Evolutionary conservation across 257 asterid genomes (phyloP).

Genomic region (Linderniella brevidens): DNA sequence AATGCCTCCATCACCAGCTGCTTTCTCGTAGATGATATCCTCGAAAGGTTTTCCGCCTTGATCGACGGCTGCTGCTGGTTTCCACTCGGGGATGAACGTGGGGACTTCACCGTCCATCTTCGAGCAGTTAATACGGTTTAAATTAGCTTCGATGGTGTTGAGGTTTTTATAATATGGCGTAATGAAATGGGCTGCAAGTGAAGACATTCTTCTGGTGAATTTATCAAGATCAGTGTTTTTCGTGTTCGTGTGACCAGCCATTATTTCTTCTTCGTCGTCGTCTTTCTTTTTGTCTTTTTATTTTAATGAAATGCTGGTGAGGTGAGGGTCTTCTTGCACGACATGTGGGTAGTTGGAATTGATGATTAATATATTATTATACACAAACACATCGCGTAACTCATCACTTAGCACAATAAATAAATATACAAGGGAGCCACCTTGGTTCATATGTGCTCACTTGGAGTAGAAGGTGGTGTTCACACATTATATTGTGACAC

Average conservation of each 20-base stretch:
- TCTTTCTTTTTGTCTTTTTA: no score
- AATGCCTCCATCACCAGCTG: constrained; percentile 62
- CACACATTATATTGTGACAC: no score
- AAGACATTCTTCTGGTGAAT: constrained; percentile 37
- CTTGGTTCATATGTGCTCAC: no score
- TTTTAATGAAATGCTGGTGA: no score
- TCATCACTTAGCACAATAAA: no score
- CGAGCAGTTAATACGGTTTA: constrained; percentile 44
- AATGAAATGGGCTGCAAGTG: constrained; percentile 45
- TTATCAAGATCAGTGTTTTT: constrained; percentile 18
- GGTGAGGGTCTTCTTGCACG: no score
- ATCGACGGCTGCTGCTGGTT: constrained; percentile 29
- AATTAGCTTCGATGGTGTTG: constrained; percentile 11
- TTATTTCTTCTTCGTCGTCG: neutral
- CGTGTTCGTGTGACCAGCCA: constrained; percentile 5
- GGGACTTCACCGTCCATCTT: constrained; percentile 57
- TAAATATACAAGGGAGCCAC: no score
- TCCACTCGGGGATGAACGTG: constrained; percentile 54
- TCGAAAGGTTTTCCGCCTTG: constrained; percentile 59
- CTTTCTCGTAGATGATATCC: constrained; percentile 76
- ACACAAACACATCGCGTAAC: no score
- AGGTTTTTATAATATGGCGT: constrained; percentile 19
- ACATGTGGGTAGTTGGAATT: no score
- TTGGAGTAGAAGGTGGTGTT: no score
- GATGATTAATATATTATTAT: no score